These are phyloP conservation scores for Sarocladium brachiariae DNA, from an alignment of 2,329 filamentous ascomycete species.

Conservation along the genomic window DNA sequence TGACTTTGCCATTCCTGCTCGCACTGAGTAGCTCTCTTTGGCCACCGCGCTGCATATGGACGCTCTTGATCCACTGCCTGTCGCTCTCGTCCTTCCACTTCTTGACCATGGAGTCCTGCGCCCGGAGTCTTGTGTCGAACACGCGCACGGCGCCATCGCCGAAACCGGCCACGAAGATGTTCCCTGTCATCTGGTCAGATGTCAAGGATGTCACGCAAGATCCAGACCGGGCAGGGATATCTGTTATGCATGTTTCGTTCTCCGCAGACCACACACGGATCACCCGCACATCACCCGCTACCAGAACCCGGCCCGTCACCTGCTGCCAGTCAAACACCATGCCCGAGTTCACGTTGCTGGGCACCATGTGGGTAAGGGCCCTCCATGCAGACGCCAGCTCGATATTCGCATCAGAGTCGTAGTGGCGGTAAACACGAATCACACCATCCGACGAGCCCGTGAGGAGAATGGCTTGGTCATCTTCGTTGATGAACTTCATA, in stretches of 20 bases:
- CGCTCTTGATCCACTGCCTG: constrained; percentile 89
- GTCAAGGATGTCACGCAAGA: constrained; percentile 95
- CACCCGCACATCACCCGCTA: constrained; percentile 90
- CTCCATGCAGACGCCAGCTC: constrained; percentile 88
- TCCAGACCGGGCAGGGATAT: constrained; percentile 89
- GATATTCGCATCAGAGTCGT: constrained; percentile 68
- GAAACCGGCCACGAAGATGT: constrained; percentile 93
- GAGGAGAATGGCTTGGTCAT: constrained; percentile 90
- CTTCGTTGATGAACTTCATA: constrained; percentile 96
- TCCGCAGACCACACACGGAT: constrained; percentile 96
- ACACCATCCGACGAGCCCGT: constrained; percentile 94
- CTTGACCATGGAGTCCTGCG: constrained; percentile 86
- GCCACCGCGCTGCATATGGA: constrained; percentile 94
- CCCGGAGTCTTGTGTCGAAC: constrained; percentile 80
- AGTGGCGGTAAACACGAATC: constrained; percentile 86
- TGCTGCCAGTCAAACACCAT: constrained; percentile 99
- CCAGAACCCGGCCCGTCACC: constrained; percentile 89
- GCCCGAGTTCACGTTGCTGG: constrained; percentile 88
- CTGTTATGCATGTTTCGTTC: constrained; percentile 84
- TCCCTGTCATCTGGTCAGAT: constrained; percentile 95
- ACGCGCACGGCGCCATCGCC: constrained; percentile 91
- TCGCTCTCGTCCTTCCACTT: constrained; percentile 88
- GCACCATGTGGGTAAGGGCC: constrained; percentile 86
- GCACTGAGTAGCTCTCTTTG: constrained; percentile 86
- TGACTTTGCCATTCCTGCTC: constrained; percentile 87